These are phyloP conservation scores for Podaxis mareebaensis DNA, from an alignment of 768 basidiomycete species.

Conservation along the genomic window DNA sequence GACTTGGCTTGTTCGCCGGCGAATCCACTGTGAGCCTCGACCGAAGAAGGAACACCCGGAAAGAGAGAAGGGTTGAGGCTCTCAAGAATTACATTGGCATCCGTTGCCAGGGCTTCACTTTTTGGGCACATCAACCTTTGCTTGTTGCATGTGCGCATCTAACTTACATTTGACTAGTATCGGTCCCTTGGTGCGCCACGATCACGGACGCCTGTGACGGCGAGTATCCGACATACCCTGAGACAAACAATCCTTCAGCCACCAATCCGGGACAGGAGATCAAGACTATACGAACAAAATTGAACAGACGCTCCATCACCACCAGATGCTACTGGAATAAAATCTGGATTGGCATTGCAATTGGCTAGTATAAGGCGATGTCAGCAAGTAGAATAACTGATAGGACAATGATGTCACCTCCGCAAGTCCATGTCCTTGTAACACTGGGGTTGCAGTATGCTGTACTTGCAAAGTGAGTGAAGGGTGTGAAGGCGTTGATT, in stretches of 20 bases:
- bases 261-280: neutral
- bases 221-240: conserved; percentile 17
- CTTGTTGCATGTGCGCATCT: neutral
- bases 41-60: conserved; percentile 39
- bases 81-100: conserved; percentile 33
- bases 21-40: conserved; percentile 48
- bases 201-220: conserved; percentile 27
- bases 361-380: neutral
- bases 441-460: conserved; percentile 46
- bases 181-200: conserved; percentile 38
- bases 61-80: conserved; percentile 39
- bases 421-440: conserved; percentile 54
- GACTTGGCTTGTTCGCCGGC: conserved; percentile 41
- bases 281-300: conserved; percentile 35
- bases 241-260: neutral
- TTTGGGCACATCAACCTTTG: neutral
- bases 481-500: conserved; percentile 43
- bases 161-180: conserved; percentile 34
- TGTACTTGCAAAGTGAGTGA: conserved; percentile 48
- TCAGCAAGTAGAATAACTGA: neutral
- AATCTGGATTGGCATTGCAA: conserved; percentile 25
- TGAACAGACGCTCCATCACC: conserved; percentile 45
- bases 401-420: conserved; percentile 34
- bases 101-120: conserved; percentile 40
- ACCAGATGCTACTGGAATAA: conserved; percentile 50